phyloP scores from a whole-genome alignment of 2,329 filamentous ascomycete species.

The Neocucurbitaria cava region DNA sequence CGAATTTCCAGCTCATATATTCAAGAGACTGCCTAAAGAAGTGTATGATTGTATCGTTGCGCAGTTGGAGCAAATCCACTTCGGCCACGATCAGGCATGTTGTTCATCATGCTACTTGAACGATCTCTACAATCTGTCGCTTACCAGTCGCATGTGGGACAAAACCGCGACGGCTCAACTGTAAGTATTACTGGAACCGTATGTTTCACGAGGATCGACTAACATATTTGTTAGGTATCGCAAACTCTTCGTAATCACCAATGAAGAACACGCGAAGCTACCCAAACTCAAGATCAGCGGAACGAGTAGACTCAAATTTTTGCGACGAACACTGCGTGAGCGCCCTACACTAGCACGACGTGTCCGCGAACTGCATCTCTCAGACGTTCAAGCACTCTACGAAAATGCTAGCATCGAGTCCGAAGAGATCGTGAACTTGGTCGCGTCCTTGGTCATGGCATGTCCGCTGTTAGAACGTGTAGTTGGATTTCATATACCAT shows the following conservation, averaged over 20 bases:
- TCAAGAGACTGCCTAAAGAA: slow-evolving; percentile 59
- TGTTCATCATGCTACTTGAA: slow-evolving; percentile 63
- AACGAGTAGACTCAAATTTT: slow-evolving; percentile 59
- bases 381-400: slow-evolving; percentile 54
- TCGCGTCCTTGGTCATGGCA: slow-evolving; percentile 65
- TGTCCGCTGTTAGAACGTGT: slow-evolving; percentile 65
- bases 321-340: slow-evolving; percentile 62
- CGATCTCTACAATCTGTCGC: slow-evolving; percentile 60
- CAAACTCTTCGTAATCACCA: slow-evolving; percentile 57
- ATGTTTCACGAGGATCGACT: not conserved
- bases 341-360: slow-evolving; percentile 58
- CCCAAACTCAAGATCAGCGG: slow-evolving; percentile 55
- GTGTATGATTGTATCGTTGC: slow-evolving; percentile 63
- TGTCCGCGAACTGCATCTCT: slow-evolving; percentile 62
- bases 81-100: slow-evolving; percentile 49
- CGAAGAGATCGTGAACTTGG: slow-evolving; percentile 59
- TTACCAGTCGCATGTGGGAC: slow-evolving; percentile 65
- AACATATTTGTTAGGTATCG: slow-evolving; percentile 52
- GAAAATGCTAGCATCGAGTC: slow-evolving; percentile 50
- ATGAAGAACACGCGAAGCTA: slow-evolving; percentile 45
- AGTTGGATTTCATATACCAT: slow-evolving; percentile 61
- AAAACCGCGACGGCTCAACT: slow-evolving; percentile 58
- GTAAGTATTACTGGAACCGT: slow-evolving; percentile 43
- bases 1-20: slow-evolving; percentile 39
- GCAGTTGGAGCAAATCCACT: slow-evolving; percentile 57